phyloP scores from a whole-genome alignment of 441 rosid species.

The Adansonia rubrostipa region DNA sequence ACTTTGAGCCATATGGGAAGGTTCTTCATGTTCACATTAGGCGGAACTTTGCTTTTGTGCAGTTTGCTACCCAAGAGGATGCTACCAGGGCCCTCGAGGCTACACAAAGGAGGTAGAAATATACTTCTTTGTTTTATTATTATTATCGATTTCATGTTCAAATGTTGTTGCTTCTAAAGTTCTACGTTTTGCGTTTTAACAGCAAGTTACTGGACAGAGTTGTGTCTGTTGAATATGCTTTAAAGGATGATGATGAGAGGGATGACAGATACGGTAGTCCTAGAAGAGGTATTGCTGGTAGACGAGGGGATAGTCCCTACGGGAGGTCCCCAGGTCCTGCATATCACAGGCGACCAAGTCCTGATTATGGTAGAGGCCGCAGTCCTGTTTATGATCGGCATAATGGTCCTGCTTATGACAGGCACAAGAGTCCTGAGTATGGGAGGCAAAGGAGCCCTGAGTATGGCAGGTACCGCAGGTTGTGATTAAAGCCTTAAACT shows the following conservation, averaged over 20 bases:
- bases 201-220: constrained; percentile 81
- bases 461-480: constrained; percentile 68
- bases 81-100: constrained; percentile 81
- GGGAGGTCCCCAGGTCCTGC: constrained; percentile 71
- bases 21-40: constrained; percentile 71
- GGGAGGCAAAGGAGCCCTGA: constrained; percentile 43
- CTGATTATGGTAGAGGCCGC: constrained; percentile 67
- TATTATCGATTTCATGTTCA: background rate
- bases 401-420: constrained; percentile 43
- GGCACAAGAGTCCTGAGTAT: constrained; percentile 40
- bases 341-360: constrained; percentile 64
- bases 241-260: constrained; percentile 79
- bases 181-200: constrained; percentile 24
- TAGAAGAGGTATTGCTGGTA: constrained; percentile 52
- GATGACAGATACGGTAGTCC: constrained; percentile 62
- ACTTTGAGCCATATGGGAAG: constrained; percentile 83
- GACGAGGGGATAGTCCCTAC: constrained; percentile 43
- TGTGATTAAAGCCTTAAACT: constrained; percentile 3
- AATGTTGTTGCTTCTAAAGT: constrained; percentile 7
- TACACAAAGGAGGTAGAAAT: constrained; percentile 66
- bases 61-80: constrained; percentile 79
- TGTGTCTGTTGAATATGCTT: constrained; percentile 87
- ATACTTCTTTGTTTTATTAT: background rate
- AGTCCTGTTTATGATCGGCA: constrained; percentile 67
- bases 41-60: constrained; percentile 83